A percentile compares a stretch with the other conserved stretches of the same genome.
These are phyloP conservation scores for Hibiscus syriacus DNA, from an alignment of 345 rosid genomes.

Conservation along the genomic window DNA sequence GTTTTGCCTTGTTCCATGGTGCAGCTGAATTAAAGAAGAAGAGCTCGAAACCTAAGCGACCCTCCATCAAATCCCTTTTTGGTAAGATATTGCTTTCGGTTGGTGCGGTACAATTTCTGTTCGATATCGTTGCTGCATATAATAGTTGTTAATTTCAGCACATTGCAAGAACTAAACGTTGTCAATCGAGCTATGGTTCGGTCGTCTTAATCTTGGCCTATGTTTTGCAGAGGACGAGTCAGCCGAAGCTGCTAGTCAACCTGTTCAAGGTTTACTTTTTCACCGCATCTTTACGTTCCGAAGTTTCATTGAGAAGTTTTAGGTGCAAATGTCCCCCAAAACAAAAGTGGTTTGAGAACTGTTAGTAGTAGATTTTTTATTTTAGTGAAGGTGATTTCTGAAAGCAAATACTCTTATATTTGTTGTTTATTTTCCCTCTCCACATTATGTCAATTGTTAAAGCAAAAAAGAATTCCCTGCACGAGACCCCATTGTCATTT, in stretches of 20 bases:
- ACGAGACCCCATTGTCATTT: neutral
- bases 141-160: neutral
- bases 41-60: slow-evolving; percentile 75
- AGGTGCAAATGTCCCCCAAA: slow-evolving; percentile 10
- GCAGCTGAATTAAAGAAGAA: slow-evolving; percentile 88
- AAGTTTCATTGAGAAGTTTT: slow-evolving; percentile 14
- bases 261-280: slow-evolving; percentile 57
- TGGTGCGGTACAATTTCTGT: neutral
- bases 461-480: slow-evolving; percentile 16
- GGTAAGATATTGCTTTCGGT: slow-evolving; percentile 38
- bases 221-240: slow-evolving; percentile 68
- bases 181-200: neutral
- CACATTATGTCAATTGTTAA: neutral
- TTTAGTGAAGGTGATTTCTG: slow-evolving; percentile 24
- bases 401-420: slow-evolving; percentile 33
- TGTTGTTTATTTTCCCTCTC: slow-evolving; percentile 9
- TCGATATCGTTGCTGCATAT: neutral
- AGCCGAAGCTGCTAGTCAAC: slow-evolving; percentile 33
- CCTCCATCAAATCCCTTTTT: slow-evolving; percentile 90
- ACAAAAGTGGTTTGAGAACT: slow-evolving; percentile 16
- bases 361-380: slow-evolving; percentile 20
- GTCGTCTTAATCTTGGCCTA: neutral
- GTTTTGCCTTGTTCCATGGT: neutral
- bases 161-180: neutral
- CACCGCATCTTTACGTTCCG: slow-evolving; percentile 3